Evolutionary conservation across 2,329 filamentous ascomycete genomes (phyloP).

Genomic region (Colletotrichum magnum): DNA sequence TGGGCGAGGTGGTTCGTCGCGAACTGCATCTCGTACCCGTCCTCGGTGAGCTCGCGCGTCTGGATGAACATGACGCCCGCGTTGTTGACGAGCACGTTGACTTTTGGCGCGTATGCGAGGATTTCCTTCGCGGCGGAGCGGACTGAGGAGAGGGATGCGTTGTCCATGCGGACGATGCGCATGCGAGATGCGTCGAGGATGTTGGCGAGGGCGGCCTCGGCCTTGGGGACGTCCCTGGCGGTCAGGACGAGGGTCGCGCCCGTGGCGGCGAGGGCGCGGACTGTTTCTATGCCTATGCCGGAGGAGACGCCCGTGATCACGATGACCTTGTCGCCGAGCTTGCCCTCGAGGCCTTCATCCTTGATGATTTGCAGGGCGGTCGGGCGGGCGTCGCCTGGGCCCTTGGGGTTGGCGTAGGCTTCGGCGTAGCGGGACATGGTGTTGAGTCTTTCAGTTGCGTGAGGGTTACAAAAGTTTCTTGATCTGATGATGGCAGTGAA

Average conservation of each 20-base stretch:
- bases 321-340: constrained; percentile 51
- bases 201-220: constrained; percentile 45
- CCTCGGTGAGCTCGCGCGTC: constrained; percentile 37
- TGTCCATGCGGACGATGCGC: constrained; percentile 20
- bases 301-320: constrained; percentile 55
- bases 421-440: constrained; percentile 41
- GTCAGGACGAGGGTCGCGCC: constrained; percentile 55
- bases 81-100: constrained; percentile 60
- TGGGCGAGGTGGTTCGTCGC: constrained; percentile 47
- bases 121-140: constrained; percentile 50
- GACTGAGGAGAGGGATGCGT: constrained; percentile 42
- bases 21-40: constrained; percentile 46
- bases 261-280: constrained; percentile 52
- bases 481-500: no score
- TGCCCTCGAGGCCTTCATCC: constrained; percentile 46
- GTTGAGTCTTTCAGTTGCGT: not conserved
- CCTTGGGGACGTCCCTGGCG: constrained; percentile 52
- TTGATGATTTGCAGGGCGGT: constrained; percentile 52
- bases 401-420: constrained; percentile 41
- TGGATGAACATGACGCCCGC: constrained; percentile 57
- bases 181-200: constrained; percentile 34
- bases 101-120: constrained; percentile 44
- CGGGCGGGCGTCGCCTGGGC: constrained; percentile 50
- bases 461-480: no score
- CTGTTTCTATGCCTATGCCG: constrained; percentile 56